These are phyloP conservation scores for Panaeolus cyanescens DNA, from an alignment of 768 basidiomycete species.

Conservation along the genomic window DNA sequence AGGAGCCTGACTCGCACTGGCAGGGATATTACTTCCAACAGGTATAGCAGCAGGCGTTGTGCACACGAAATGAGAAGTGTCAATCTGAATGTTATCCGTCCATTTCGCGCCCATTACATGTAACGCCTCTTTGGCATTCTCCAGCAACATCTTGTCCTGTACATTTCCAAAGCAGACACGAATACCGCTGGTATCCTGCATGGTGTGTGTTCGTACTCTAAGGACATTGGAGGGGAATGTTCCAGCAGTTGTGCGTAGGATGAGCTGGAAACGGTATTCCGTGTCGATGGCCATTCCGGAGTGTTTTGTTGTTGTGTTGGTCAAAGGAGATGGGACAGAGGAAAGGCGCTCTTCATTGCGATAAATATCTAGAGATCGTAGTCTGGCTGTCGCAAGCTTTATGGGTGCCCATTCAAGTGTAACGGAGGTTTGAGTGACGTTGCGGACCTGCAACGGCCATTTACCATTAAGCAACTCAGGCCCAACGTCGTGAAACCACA, in stretches of 20 bases:
- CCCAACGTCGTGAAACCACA: neutral
- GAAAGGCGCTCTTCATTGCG: constrained; percentile 88
- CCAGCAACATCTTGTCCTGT: constrained; percentile 71
- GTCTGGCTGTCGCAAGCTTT: constrained; percentile 80
- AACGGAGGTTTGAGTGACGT: constrained; percentile 95
- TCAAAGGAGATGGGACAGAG: constrained; percentile 78
- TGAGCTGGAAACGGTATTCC: constrained; percentile 92
- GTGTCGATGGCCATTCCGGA: constrained; percentile 81
- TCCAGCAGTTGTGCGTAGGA: constrained; percentile 91
- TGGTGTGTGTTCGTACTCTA: constrained; percentile 87
- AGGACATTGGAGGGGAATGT: constrained; percentile 86
- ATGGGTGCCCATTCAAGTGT: constrained; percentile 94
- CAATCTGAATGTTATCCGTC: constrained; percentile 93
- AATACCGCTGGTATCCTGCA: constrained; percentile 93
- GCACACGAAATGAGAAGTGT: constrained; percentile 98
- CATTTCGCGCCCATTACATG: constrained; percentile 86
- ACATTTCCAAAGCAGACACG: constrained; percentile 94
- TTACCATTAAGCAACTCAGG: neutral
- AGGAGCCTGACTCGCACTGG: constrained; percentile 57
- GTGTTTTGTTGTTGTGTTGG: constrained; percentile 87
- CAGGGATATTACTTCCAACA: constrained; percentile 53
- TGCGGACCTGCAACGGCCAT: constrained; percentile 61
- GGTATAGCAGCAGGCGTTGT: constrained; percentile 82
- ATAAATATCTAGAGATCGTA: constrained; percentile 91
- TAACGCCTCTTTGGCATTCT: constrained; percentile 81